Evolutionary conservation across 1,284 basidiomycete species (phyloP), one percentile per base, ranked within the genome.

Genomic region (Microbotryum silenes-acaulis): DNA sequence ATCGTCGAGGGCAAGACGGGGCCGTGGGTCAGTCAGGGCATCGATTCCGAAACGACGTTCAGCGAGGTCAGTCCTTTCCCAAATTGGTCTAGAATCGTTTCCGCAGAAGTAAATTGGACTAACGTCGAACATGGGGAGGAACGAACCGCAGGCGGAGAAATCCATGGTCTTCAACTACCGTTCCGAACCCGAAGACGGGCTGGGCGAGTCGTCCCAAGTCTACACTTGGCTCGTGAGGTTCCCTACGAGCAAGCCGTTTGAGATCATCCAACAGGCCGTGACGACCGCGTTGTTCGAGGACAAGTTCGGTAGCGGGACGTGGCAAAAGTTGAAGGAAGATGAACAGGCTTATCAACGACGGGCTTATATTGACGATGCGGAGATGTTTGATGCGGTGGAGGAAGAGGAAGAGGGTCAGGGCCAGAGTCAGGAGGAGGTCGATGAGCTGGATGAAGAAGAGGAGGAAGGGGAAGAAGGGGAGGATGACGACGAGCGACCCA

Each of bases 221-320:
- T 72, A 59, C 53, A 71, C 71, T 7, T 72, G 71, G 69, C 60
- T 72, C 20, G 56, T 72, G 29, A 57, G 67, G 25, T 63, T 67
- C 31, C 27, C 53, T 14, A 45, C 54, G 9, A 59, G 61, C 14
- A 54, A 58, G 4, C 27, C 48, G 29, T 71, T 71, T 47, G 25
- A 53, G 21, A 42, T 46, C 7, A 56, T 57, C 82, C 84, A 46
- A 68, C 75, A 18, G 75, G 77, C 25, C 81, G 84, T 71, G 84
- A 81, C 72, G 91, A 91, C 61, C 92, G 91, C 91, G 84, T 89
- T 60, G 80, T 97, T 71, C 81, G 85, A 64, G 92, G 63, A 65
- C 51, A 65, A 67, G 51, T 66, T 64, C 48, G 71, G 71, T 4
- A 25, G 45, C 5, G 70, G 70, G 2, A 57, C 61, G 4, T 72